A percentile compares a stretch with the other conserved stretches of the same genome.
phyloP scores from a whole-genome alignment of 2,329 filamentous ascomycete species.

The Epichloe sp. region DNA sequence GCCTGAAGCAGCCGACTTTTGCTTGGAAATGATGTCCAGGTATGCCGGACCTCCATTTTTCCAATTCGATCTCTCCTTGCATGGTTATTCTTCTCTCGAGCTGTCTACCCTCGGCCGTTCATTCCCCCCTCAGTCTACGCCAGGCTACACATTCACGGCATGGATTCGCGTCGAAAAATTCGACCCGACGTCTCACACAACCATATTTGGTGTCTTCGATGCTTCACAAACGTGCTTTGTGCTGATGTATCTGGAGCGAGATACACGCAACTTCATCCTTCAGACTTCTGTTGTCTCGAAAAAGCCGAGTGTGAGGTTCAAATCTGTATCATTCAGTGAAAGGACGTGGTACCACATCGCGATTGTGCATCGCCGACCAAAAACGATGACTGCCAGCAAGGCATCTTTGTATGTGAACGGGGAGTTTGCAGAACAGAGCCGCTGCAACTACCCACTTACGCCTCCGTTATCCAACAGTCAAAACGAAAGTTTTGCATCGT shows the following conservation, averaged over 20 bases:
- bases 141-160: slow-evolving; percentile 81
- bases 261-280: slow-evolving; percentile 86
- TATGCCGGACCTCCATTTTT: slow-evolving; percentile 74
- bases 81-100: slow-evolving; percentile 85
- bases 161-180: slow-evolving; percentile 87
- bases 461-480: slow-evolving; percentile 52
- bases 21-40: slow-evolving; percentile 56
- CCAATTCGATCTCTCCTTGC: slow-evolving; percentile 81
- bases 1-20: slow-evolving; percentile 50
- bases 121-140: slow-evolving; percentile 73
- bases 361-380: slow-evolving; percentile 69
- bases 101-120: slow-evolving; percentile 69
- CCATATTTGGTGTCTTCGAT: slow-evolving; percentile 91
- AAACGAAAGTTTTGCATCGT: slow-evolving; percentile 57
- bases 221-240: slow-evolving; percentile 85
- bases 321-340: slow-evolving; percentile 62
- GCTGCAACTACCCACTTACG: slow-evolving; percentile 71
- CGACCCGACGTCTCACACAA: slow-evolving; percentile 76
- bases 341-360: slow-evolving; percentile 87
- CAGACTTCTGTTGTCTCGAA: slow-evolving; percentile 85
- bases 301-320: slow-evolving; percentile 86
- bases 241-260: slow-evolving; percentile 84
- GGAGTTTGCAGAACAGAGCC: slow-evolving; percentile 84
- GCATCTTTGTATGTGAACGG: slow-evolving; percentile 86
- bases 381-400: slow-evolving; percentile 61